These are phyloP conservation scores for Skeletonema grethae DNA, from an alignment of 108 stramenopile genomes.

Conservation along the genomic window DNA sequence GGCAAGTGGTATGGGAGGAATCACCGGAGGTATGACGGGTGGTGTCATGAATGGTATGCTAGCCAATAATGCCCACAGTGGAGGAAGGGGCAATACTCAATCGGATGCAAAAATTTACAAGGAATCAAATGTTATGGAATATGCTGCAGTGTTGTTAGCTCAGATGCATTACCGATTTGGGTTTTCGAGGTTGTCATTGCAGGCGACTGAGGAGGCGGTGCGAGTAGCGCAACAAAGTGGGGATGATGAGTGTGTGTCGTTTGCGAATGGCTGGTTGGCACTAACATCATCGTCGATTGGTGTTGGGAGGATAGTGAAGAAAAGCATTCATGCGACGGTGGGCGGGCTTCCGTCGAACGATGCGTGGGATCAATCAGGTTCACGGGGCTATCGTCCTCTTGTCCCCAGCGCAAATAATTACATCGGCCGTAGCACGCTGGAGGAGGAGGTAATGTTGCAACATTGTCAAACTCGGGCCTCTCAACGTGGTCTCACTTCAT, in stretches of 20 bases:
- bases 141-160: constrained; percentile 83
- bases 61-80: constrained; percentile 8
- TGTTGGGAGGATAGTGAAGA: constrained; percentile 12
- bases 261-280: constrained; percentile 77
- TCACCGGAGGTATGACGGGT: constrained; percentile 5
- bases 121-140: constrained; percentile 70
- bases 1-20: constrained; percentile 16
- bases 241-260: constrained; percentile 84
- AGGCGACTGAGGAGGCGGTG: constrained; percentile 91
- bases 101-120: constrained; percentile 14
- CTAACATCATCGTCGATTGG: constrained; percentile 19
- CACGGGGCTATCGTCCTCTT: constrained; percentile 1
- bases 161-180: constrained; percentile 76
- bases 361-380: not conserved
- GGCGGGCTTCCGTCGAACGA: constrained; percentile 15
- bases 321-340: constrained; percentile 18
- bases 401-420: not conserved
- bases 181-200: constrained; percentile 61
- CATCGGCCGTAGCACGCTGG: constrained; percentile 2
- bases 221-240: constrained; percentile 92
- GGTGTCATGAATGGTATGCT: not conserved
- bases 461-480: constrained; percentile 33
- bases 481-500: constrained; percentile 37
- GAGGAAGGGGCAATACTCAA: constrained; percentile 2
- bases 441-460: constrained; percentile 29